Evolutionary conservation across 306 rosid genomes (phyloP).

Genomic region (Heteromeles arbutifolia): DNA sequence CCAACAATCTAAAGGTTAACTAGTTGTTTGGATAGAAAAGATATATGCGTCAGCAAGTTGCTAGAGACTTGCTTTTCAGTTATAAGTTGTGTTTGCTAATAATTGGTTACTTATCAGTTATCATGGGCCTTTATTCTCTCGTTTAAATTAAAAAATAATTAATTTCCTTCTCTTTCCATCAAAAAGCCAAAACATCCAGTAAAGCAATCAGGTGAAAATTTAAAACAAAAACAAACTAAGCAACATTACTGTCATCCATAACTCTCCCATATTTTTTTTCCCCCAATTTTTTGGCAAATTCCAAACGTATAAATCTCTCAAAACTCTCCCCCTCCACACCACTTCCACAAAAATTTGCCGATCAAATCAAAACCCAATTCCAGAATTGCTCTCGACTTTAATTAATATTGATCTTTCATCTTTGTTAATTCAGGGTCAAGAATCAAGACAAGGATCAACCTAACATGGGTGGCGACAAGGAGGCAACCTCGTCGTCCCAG

Average conservation of each 20-base stretch:
- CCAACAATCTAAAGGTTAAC: too few relatives aligned
- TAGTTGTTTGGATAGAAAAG: too few relatives aligned
- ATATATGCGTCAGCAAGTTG: too few relatives aligned
- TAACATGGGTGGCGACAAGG: constrained; percentile 23
- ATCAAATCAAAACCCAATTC: background rate
- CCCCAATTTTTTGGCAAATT: background rate
- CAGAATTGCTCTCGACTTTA: too few relatives aligned
- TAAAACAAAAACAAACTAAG: background rate
- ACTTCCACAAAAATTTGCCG: background rate
- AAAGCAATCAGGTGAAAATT: background rate
- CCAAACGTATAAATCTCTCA: too few relatives aligned
- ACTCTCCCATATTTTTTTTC: background rate
- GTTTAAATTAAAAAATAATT: background rate
- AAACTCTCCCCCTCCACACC: background rate
- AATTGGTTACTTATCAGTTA: background rate
- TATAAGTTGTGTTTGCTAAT: background rate
- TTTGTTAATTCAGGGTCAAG: background rate
- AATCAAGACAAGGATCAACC: background rate
- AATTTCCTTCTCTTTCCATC: background rate
- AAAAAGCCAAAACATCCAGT: background rate
- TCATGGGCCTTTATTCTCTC: background rate
- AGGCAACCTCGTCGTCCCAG: constrained; percentile 24
- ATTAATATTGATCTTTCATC: background rate
- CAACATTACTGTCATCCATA: background rate
- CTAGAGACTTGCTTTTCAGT: too few relatives aligned